Percentiles rank a stretch among this genome's conserved stretches.
Conservation (phyloP, 805 yeast genomes). For the Hanseniaspora pseudoguilliermondii region DNA sequence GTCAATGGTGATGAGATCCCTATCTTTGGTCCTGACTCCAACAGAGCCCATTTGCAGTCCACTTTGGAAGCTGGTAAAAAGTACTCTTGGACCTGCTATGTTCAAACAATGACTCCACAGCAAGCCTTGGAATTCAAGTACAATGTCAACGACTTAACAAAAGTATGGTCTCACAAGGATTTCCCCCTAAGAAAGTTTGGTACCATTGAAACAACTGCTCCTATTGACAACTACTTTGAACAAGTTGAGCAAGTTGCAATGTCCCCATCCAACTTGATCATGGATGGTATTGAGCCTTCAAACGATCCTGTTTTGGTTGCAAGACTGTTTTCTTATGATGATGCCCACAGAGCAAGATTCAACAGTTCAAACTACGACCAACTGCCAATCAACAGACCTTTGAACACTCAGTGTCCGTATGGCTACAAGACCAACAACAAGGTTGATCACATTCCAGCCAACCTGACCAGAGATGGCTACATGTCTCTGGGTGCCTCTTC, state of each 20-base stretch:
- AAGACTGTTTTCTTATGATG: slow-evolving; percentile 62
- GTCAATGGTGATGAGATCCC: slow-evolving; percentile 36
- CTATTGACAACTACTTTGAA: slow-evolving; percentile 41
- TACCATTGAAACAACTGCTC: slow-evolving; percentile 39
- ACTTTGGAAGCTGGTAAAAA: slow-evolving; percentile 37
- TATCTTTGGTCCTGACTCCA: slow-evolving; percentile 40
- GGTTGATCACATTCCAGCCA: slow-evolving; percentile 29
- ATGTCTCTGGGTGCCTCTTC: slow-evolving; percentile 37
- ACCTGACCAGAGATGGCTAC: slow-evolving; percentile 51
- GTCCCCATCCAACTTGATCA: slow-evolving; percentile 53
- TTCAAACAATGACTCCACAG: slow-evolving; percentile 49
- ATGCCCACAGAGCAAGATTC: slow-evolving; percentile 65
- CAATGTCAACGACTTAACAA: slow-evolving; percentile 80
- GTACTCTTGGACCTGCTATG: slow-evolving; percentile 42
- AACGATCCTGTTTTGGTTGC: slow-evolving; percentile 70
- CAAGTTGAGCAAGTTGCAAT: slow-evolving; percentile 49
- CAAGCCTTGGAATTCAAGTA: slow-evolving; percentile 65
- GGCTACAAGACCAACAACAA: slow-evolving; percentile 14
- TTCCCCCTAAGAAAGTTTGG: slow-evolving; percentile 81
- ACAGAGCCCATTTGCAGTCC: slow-evolving; percentile 28
- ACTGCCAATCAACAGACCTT: slow-evolving; percentile 47
- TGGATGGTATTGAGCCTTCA: slow-evolving; percentile 63
- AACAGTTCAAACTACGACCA: slow-evolving; percentile 52
- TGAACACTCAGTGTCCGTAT: slow-evolving; percentile 36
- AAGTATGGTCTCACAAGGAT: slow-evolving; percentile 81